Base-by-base conservation (phyloP, 2,329 filamentous ascomycete genomes). In the Hirsutella thompsonii region DNA sequence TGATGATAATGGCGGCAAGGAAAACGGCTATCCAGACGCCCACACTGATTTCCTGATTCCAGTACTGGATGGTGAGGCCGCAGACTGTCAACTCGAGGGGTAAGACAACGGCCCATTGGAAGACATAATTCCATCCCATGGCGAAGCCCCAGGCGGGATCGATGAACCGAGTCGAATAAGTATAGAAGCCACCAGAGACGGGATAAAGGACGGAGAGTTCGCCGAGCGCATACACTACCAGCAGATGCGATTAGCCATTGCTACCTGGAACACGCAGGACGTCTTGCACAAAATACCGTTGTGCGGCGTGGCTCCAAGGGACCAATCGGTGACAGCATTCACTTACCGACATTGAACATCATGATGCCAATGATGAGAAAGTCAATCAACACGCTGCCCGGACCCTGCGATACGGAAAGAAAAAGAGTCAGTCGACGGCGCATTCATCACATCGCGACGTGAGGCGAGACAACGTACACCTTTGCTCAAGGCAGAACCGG, bases 111-210 rank as follows among this genome's bases (percentile, higher is more conserved):
- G 63, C 58, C 67, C 67, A 70, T 50, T 69, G 66, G 45, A 70
- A 59, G 40, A 67, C 58, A 42, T 66, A 66, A 49, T 70, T 69
- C 65, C 64, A 68, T 41, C 67, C 67, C 67, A 70, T 69, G 44
- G 67, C 67, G 47, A 70, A 70, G 44, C 67, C 67, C 68, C 71
- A 76, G 2, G 73, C 69, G 29, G 72, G 72, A 50, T 74, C 73
- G 44, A 78, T 72, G 49, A 78, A 77, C 40, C 74, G 71, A 36
- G 66, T 63, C 26, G 68, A 72, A 59, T 74, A 76, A 18, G 69
- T 71, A 52, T 73, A 76, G 63, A 77, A 77, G 45, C 69, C 70
- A 53, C 73, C 73, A 49, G 71, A 73, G 51, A 76, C 66, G 16
- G 73, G 74, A 47, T 67, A 77, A 58, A 76, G 64, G 47, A 76